Conservation (phyloP, 371 early-diverging fungal genomes). For the Saksenaea oblongispora region DNA sequence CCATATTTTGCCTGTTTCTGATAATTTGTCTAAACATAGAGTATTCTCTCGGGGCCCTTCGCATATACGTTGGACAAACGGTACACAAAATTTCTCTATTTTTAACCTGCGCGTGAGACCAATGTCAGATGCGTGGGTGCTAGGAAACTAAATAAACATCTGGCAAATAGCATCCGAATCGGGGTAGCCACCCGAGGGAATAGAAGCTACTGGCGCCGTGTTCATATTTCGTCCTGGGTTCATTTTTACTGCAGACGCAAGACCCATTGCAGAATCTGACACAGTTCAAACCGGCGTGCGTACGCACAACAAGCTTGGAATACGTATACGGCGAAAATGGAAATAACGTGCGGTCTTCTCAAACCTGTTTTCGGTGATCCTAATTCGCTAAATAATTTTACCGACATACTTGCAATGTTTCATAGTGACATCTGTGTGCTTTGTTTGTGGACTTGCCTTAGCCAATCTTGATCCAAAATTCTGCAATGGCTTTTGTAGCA, state of each 20-base stretch:
- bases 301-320: too few relatives aligned
- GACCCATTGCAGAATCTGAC: neutral
- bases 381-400: neutral
- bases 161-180: neutral
- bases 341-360: neutral
- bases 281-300: neutral
- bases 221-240: neutral
- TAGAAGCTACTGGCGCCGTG: neutral
- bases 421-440: neutral
- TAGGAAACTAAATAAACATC: neutral
- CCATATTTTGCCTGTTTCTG: slow-evolving; percentile 4
- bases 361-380: neutral
- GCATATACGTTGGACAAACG: neutral
- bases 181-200: neutral
- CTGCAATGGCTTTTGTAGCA: neutral
- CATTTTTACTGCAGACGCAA: neutral
- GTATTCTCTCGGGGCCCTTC: neutral
- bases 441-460: too few relatives aligned
- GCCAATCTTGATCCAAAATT: neutral
- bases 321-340: neutral
- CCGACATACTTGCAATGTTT: neutral
- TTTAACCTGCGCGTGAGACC: neutral
- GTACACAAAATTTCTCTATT: neutral
- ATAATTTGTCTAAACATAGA: slow-evolving; percentile 2
- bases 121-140: neutral